A percentile compares a stretch with the other conserved stretches of the same genome.
These are phyloP conservation scores for Epicoccum nigrum DNA, from an alignment of 2,329 filamentous ascomycete genomes.

Conservation along the genomic window DNA sequence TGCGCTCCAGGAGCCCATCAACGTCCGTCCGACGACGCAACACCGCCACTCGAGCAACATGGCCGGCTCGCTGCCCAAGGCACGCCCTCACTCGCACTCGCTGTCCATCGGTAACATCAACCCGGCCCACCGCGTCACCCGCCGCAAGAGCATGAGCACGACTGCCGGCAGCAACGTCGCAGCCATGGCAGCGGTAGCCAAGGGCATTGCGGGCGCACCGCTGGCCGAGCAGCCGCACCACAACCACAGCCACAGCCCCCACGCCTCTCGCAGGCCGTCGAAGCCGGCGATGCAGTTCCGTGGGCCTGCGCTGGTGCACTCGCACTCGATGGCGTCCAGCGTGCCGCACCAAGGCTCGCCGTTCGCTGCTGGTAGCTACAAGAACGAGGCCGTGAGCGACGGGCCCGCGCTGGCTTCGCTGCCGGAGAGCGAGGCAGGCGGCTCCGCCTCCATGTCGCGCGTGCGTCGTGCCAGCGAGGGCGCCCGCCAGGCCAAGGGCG, in stretches of 20 bases:
- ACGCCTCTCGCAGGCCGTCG: conserved; percentile 69
- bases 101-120: conserved; percentile 78
- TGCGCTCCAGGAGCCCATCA: conserved; percentile 47
- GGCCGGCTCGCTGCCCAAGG: conserved; percentile 67
- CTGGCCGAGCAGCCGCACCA: conserved; percentile 51
- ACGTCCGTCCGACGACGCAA: conserved; percentile 52
- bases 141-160: conserved; percentile 90
- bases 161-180: conserved; percentile 74
- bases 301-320: conserved; percentile 47
- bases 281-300: conserved; percentile 60
- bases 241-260: conserved; percentile 46
- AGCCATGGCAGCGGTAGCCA: conserved; percentile 72
- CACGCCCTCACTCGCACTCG: conserved; percentile 81
- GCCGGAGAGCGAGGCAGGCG: conserved; percentile 54
- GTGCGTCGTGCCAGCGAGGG: conserved; percentile 80
- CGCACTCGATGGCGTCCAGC: conserved; percentile 68
- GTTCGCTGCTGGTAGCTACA: conserved; percentile 46
- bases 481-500: conserved; percentile 78
- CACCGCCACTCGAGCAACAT: conserved; percentile 58
- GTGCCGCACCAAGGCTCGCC: conserved; percentile 62
- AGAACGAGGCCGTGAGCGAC: conserved; percentile 69
- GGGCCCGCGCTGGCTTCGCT: conserved; percentile 63
- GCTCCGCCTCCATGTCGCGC: conserved; percentile 59
- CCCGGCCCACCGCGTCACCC: conserved; percentile 82
- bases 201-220: conserved; percentile 68